phyloP scores from a whole-genome alignment of 352 stramenopile genomes.

The Hyaloperonospora brassicae region DNA sequence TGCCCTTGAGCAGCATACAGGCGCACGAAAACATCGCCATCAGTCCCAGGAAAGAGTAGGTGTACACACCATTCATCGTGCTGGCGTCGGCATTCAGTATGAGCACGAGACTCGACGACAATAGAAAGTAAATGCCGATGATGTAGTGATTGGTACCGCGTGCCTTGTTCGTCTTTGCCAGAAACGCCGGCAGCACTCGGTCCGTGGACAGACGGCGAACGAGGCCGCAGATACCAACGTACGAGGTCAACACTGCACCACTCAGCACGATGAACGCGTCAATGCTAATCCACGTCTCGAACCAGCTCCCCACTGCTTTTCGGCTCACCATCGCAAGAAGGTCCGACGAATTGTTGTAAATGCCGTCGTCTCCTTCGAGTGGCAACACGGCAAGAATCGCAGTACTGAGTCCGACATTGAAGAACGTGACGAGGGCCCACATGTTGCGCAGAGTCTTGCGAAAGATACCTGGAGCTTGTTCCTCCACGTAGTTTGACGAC shows the following conservation, averaged over 20 bases:
- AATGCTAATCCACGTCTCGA: conserved; percentile 53
- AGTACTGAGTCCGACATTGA: conserved; percentile 71
- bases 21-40: conserved; percentile 79
- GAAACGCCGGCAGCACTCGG: conserved; percentile 44
- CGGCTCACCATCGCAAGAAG: conserved; percentile 61
- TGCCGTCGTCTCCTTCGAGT: conserved; percentile 37
- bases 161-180: conserved; percentile 44
- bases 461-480: conserved; percentile 75
- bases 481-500: conserved; percentile 82
- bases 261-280: conserved; percentile 83
- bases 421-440: conserved; percentile 73
- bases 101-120: conserved; percentile 58
- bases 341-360: conserved; percentile 30
- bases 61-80: conserved; percentile 75
- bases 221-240: conserved; percentile 66
- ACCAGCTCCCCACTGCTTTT: conserved; percentile 26
- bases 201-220: conserved; percentile 69
- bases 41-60: conserved; percentile 74
- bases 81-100: conserved; percentile 63
- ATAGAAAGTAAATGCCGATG: conserved; percentile 57
- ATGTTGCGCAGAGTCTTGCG: conserved; percentile 63
- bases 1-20: conserved; percentile 81
- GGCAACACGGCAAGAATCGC: conserved; percentile 68
- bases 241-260: conserved; percentile 80
- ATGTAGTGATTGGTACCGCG: conserved; percentile 71